phyloP scores from a whole-genome alignment of 805 yeast genomes.

The Saturnispora kantuleensis region DNA sequence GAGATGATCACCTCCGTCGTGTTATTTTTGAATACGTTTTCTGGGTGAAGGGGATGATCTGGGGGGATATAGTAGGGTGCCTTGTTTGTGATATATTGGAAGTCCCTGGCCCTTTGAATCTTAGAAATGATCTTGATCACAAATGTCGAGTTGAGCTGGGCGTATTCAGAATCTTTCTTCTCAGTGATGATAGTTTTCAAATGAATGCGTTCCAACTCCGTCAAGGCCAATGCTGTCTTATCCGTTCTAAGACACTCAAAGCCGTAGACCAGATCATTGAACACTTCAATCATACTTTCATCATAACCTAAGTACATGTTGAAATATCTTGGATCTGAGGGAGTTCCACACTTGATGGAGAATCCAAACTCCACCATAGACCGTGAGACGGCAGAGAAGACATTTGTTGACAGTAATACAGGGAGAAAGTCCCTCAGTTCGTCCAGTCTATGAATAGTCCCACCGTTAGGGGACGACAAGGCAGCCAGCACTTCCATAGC shows the following conservation, averaged over 20 bases:
- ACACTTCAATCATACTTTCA: constrained; percentile 26
- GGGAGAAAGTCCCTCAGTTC: constrained; percentile 35
- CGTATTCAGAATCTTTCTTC: background rate
- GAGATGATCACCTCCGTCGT: background rate
- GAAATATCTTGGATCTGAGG: constrained; percentile 11
- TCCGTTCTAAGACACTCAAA: constrained; percentile 21
- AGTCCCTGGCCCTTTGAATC: constrained; percentile 23
- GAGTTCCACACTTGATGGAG: constrained; percentile 20
- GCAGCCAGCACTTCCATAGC: constrained; percentile 55
- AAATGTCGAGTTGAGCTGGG: constrained; percentile 14
- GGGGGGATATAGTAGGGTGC: constrained; percentile 25
- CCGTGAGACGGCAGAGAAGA: constrained; percentile 15
- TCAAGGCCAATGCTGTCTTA: background rate
- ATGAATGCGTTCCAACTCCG: background rate
- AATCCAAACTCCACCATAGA: constrained; percentile 21
- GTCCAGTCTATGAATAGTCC: constrained; percentile 42
- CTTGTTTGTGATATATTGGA: constrained; percentile 20
- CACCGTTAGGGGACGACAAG: constrained; percentile 47
- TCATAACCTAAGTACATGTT: constrained; percentile 29
- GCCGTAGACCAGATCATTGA: constrained; percentile 24
- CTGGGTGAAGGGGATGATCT: constrained; percentile 25
- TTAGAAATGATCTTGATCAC: constrained; percentile 8
- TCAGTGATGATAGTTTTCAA: background rate
- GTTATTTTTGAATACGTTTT: background rate
- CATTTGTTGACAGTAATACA: constrained; percentile 18